A percentile compares a stretch with the other conserved stretches of the same genome.
phyloP scores from a whole-genome alignment of 2,329 filamentous ascomycete genomes.

The Aspergillus tanneri region DNA sequence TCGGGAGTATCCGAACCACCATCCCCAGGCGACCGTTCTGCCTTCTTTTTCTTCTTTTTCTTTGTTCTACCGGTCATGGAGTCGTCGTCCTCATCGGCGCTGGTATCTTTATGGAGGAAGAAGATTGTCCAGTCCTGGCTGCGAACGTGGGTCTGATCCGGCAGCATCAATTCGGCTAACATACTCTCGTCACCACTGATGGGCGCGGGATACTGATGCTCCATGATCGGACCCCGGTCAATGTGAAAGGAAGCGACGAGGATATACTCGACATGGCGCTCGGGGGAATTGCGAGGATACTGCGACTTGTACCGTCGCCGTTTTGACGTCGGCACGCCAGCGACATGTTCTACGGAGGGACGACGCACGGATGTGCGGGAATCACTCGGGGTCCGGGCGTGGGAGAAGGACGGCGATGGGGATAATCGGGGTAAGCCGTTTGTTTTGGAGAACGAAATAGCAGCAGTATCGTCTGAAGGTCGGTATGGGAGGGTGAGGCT shows the following conservation, averaged over 20 bases:
- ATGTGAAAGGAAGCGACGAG: slow-evolving; percentile 97
- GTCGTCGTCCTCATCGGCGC: slow-evolving; percentile 75
- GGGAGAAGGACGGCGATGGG: slow-evolving; percentile 60
- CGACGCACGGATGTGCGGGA: slow-evolving; percentile 41
- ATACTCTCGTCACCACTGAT: slow-evolving; percentile 98
- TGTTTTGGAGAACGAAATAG: slow-evolving; percentile 37
- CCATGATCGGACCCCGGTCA: slow-evolving; percentile 93
- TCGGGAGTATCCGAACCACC: slow-evolving; percentile 52
- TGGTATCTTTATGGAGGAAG: slow-evolving; percentile 94
- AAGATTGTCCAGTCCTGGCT: slow-evolving; percentile 99
- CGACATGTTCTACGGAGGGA: slow-evolving; percentile 40
- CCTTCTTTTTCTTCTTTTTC: slow-evolving; percentile 48
- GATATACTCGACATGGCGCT: slow-evolving; percentile 99
- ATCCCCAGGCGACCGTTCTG: slow-evolving; percentile 38
- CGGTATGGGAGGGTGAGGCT: slow-evolving; percentile 39
- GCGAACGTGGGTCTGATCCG: slow-evolving; percentile 90
- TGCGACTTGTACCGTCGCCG: slow-evolving; percentile 66
- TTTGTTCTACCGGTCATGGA: slow-evolving; percentile 47
- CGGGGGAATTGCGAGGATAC: slow-evolving; percentile 68
- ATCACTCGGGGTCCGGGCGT: slow-evolving; percentile 51
- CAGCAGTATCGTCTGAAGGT: slow-evolving; percentile 40
- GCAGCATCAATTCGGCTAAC: slow-evolving; percentile 96
- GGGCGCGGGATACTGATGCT: slow-evolving; percentile 91
- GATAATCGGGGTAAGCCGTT: slow-evolving; percentile 57
- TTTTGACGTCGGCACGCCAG: slow-evolving; percentile 34